Evolutionary conservation across 1,284 basidiomycete genomes (phyloP), one percentile per base, ranked within the genome.

Genomic region (Pseudozyma pruni): DNA sequence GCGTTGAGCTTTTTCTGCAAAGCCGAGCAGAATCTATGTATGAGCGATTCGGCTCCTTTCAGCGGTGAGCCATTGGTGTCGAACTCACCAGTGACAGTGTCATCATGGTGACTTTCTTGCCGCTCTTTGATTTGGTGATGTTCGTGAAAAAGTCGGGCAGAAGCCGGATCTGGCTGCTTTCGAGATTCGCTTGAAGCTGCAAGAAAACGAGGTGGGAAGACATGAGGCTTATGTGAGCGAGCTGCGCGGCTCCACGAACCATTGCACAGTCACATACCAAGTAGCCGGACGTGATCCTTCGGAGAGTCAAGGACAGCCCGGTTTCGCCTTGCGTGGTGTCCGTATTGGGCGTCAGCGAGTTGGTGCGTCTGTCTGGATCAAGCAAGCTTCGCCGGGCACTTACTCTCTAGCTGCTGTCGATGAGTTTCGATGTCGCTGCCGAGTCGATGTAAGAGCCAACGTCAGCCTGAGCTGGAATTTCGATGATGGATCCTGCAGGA

Each of bases 1-100:
- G 90, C 89, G 75, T 93, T 93, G 83, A 91, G 85, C 79, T 93
- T 92, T 81, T 91, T 91, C 69, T 74, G 45, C 29, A n/a, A n/a
- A 13, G 4, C 14, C 31, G 13, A 14, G 29, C 2, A 23, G 27
- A 17, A 13, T 1, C 8, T 32, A 46, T 46, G 37, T 52, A 37
- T 16, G 1, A 4, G n/a, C 10, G 20, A 6, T 7, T 7, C 8
- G 13, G 31, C n/a, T 10, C 16, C 10, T 13, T 39, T 8, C n/a
- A 13, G 17, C 2, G 16, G 4, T 11, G 3, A 9, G 16, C n/a
- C n/a, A n/a, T n/a, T 31, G 11, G 22, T 0, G 19, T 11, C 1
- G 8, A 7, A 67, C 71, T 42, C 23, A 70, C 71, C 10, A 76
- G 81, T 71, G 94, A 90, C 79, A 93, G 86, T 54, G 86, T 92